These are phyloP conservation scores for Ceratobasidium papillatum DNA, from an alignment of 1,284 basidiomycete species.

Conservation along the genomic window DNA sequence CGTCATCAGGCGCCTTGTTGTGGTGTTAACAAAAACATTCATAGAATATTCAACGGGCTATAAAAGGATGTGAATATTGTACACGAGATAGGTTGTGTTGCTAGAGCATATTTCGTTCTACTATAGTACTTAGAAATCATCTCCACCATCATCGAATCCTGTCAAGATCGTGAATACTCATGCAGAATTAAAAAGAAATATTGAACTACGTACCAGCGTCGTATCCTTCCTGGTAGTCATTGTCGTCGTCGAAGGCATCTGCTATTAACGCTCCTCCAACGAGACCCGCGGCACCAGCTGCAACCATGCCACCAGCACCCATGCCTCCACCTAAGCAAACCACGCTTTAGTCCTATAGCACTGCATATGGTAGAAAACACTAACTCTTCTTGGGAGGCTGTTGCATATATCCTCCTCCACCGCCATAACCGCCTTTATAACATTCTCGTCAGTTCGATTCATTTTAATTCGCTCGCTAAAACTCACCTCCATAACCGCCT, in stretches of 20 bases:
- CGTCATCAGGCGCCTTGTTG: too few species aligned
- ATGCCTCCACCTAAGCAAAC: slow-evolving; percentile 19
- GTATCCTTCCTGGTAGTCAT: slow-evolving; percentile 52
- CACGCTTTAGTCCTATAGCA: slow-evolving; percentile 53
- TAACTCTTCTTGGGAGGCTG: slow-evolving; percentile 56
- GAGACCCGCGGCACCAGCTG: slow-evolving; percentile 64
- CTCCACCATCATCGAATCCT: slow-evolving; percentile 35
- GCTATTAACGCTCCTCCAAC: slow-evolving; percentile 65
- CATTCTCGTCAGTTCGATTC: slow-evolving; percentile 36
- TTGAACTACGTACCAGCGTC: slow-evolving; percentile 5
- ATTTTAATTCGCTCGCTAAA: background rate
- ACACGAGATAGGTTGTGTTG: background rate
- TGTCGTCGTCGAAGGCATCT: slow-evolving; percentile 59
- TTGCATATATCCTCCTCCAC: slow-evolving; percentile 51
- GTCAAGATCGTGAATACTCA: background rate
- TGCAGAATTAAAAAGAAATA: background rate
- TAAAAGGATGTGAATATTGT: background rate
- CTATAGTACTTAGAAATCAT: background rate
- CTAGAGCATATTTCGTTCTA: background rate
- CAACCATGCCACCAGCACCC: slow-evolving; percentile 44
- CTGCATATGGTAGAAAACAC: slow-evolving; percentile 55
- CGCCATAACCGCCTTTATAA: slow-evolving; percentile 51
- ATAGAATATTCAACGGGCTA: background rate
- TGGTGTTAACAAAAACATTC: background rate
- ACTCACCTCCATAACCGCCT: slow-evolving; percentile 48